Conservation (phyloP, 2,329 filamentous ascomycete genomes). For the Cercospora sesami region DNA sequence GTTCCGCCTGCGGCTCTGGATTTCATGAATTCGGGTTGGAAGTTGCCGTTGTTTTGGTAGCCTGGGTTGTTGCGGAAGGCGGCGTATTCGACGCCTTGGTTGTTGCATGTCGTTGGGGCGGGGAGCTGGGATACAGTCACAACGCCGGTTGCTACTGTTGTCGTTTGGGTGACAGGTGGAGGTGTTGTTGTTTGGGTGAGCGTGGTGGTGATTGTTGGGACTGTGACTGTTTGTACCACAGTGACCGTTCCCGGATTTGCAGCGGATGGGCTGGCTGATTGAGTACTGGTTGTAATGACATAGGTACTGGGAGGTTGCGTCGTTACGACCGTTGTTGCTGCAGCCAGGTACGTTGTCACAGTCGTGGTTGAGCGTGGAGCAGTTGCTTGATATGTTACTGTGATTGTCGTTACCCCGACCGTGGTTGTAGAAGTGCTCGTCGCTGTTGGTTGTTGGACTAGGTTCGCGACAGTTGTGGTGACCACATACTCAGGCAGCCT, state of each 20-base stretch:
- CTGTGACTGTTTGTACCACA: neutral
- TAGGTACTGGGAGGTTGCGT: conserved; percentile 1
- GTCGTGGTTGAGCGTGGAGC: neutral
- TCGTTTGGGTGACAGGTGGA: neutral
- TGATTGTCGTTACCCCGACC: neutral
- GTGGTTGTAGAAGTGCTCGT: conserved; percentile 5
- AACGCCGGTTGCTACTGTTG: neutral
- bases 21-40: conserved; percentile 20
- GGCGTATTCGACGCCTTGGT: conserved; percentile 22
- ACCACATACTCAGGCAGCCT: conserved; percentile 5
- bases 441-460: neutral
- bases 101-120: conserved; percentile 19
- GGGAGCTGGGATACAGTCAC: neutral
- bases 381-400: conserved; percentile 3
- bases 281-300: conserved; percentile 3
- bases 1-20: conserved; percentile 10
- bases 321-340: neutral
- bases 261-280: conserved; percentile 2
- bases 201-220: neutral
- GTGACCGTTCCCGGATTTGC: conserved; percentile 6
- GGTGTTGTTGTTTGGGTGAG: conserved; percentile 4
- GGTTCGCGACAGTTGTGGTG: neutral
- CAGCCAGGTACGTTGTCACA: neutral
- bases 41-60: neutral
- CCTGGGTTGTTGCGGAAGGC: conserved; percentile 19